Conservation (phyloP, 441 rosid genomes). For the Erysimum cheiri region DNA sequence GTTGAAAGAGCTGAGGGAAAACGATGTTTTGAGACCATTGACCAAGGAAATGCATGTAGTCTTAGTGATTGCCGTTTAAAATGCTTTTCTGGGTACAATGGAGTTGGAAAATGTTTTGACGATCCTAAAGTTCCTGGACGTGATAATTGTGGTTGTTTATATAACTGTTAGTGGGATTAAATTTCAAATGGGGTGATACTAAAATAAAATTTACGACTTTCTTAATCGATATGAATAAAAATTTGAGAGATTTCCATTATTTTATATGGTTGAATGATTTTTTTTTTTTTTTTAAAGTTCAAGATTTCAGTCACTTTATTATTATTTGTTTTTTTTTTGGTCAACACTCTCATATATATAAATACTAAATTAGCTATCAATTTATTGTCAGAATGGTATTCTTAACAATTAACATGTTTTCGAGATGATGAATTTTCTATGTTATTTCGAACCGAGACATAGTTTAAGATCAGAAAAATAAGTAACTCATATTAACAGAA, state of each 20-base stretch:
- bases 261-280: background rate
- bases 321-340: background rate
- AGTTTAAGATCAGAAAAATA: background rate
- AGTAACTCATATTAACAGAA: too few species aligned
- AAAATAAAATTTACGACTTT: background rate
- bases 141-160: conserved; percentile 16
- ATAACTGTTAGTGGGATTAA: conserved; percentile 9
- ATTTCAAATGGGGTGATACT: background rate
- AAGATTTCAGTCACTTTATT: background rate
- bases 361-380: too few species aligned
- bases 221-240: background rate
- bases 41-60: background rate
- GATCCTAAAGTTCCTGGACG: conserved; percentile 33
- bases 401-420: too few species aligned
- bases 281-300: background rate
- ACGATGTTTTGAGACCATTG: conserved; percentile 15
- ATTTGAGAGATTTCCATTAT: background rate
- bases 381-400: too few species aligned
- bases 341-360: background rate
- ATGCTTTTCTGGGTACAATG: conserved; percentile 7
- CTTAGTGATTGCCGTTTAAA: background rate
- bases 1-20: conserved; percentile 30
- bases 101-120: conserved; percentile 37
- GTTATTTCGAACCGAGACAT: background rate
- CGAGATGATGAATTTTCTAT: background rate